Conservation (phyloP, 1,284 basidiomycete genomes). For the Cryptococcus sp. region DNA sequence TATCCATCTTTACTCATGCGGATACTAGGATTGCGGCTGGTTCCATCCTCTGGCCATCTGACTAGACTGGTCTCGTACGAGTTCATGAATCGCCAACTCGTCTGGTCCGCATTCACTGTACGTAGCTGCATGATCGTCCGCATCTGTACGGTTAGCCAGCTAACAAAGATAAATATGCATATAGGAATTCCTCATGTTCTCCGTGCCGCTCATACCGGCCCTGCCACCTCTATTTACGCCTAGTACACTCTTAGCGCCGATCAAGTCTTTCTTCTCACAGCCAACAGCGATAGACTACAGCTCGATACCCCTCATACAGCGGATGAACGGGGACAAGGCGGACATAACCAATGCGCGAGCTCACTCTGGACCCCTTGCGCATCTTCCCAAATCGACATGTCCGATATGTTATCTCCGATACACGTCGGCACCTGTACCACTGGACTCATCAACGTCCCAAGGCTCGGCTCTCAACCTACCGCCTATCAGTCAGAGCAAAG, state of each 20-base stretch:
- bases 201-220: slow-evolving; percentile 77
- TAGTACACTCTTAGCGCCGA: slow-evolving; percentile 50
- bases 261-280: slow-evolving; percentile 27
- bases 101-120: slow-evolving; percentile 98
- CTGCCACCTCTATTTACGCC: slow-evolving; percentile 60
- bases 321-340: not conserved
- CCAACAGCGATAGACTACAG: slow-evolving; percentile 34
- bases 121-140: slow-evolving; percentile 36
- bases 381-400: slow-evolving; percentile 49
- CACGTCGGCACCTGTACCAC: slow-evolving; percentile 26
- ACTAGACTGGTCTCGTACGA: slow-evolving; percentile 93
- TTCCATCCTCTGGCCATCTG: slow-evolving; percentile 70
- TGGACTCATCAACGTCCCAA: slow-evolving; percentile 24
- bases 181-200: slow-evolving; percentile 93
- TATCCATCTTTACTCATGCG: slow-evolving; percentile 85
- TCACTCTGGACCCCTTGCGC: slow-evolving; percentile 44
- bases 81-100: slow-evolving; percentile 98
- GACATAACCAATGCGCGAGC: slow-evolving; percentile 6
- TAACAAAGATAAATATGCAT: not conserved
- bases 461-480: slow-evolving; percentile 30
- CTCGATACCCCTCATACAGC: slow-evolving; percentile 20
- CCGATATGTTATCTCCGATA: slow-evolving; percentile 53
- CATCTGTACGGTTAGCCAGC: no score
- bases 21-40: slow-evolving; percentile 73
- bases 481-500: slow-evolving; percentile 14